These are phyloP conservation scores for Gleditsia sinensis DNA, from an alignment of 306 rosid genomes.

Conservation along the genomic window DNA sequence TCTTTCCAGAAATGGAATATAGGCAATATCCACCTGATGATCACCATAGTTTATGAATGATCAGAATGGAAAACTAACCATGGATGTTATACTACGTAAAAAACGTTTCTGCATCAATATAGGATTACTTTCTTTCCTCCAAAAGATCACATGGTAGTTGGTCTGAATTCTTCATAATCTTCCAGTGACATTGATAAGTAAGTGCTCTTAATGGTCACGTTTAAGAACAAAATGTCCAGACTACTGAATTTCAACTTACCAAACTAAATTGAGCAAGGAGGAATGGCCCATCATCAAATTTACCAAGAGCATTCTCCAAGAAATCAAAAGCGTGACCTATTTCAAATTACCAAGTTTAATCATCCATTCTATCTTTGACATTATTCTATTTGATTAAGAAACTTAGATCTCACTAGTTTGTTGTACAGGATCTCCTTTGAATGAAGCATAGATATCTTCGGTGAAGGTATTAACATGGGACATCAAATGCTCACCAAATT, in stretches of 20 bases:
- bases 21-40: constrained; percentile 65
- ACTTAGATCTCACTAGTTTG: constrained; percentile 43
- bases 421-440: constrained; percentile 46
- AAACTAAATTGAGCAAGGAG: constrained; percentile 58
- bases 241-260: constrained; percentile 39
- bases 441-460: constrained; percentile 25
- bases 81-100: not conserved
- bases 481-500: constrained; percentile 58
- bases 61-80: too few species aligned
- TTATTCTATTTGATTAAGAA: not conserved
- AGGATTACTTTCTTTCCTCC: not conserved
- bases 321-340: constrained; percentile 61
- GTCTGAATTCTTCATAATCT: not conserved
- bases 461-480: constrained; percentile 42
- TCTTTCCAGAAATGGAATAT: constrained; percentile 60
- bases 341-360: not conserved
- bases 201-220: not conserved
- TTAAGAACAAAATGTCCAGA: not conserved
- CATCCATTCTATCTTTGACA: not conserved
- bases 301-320: constrained; percentile 55
- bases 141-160: not conserved
- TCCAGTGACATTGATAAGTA: too few species aligned
- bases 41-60: not conserved
- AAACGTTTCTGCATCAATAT: not conserved
- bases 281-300: constrained; percentile 62